These are phyloP conservation scores for Coniella vitis DNA, from an alignment of 2,329 filamentous ascomycete genomes.

Conservation along the genomic window DNA sequence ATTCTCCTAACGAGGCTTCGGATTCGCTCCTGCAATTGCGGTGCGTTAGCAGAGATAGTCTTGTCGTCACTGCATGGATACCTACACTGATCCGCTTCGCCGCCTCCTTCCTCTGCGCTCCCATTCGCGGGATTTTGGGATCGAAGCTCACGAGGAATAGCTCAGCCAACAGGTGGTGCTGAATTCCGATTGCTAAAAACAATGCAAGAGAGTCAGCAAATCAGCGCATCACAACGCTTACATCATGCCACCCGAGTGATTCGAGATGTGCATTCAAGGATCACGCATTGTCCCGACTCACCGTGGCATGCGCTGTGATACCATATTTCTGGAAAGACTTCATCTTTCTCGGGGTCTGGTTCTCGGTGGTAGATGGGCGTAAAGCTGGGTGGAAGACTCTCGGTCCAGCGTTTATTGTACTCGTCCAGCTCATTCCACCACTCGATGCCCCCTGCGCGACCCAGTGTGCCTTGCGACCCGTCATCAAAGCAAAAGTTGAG, in stretches of 20 bases:
- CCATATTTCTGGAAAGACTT: constrained; percentile 51
- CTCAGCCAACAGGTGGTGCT: constrained; percentile 52
- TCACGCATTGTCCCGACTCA: constrained; percentile 22
- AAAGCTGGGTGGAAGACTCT: constrained; percentile 43
- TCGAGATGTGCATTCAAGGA: not conserved
- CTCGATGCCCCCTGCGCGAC: constrained; percentile 21
- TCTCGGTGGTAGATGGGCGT: constrained; percentile 45
- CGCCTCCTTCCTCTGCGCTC: constrained; percentile 31
- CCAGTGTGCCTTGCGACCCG: constrained; percentile 9
- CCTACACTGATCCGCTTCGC: constrained; percentile 34
- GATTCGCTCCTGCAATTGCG: constrained; percentile 33
- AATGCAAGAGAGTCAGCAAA: constrained; percentile 3
- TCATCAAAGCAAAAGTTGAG: constrained; percentile 55
- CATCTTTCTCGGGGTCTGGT: constrained; percentile 21
- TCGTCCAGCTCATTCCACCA: constrained; percentile 39
- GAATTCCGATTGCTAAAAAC: constrained; percentile 46
- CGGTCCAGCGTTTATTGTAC: constrained; percentile 40
- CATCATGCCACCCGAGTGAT: not conserved
- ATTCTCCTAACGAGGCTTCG: constrained; percentile 42
- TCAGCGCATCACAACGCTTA: not conserved
- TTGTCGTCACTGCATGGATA: constrained; percentile 2
- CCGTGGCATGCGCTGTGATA: constrained; percentile 49
- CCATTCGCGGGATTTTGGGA: constrained; percentile 44
- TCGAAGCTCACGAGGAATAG: constrained; percentile 52
- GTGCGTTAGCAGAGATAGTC: not conserved